These are phyloP conservation scores for Erucastrum elatum DNA, from an alignment of 345 rosid genomes.

Conservation along the genomic window DNA sequence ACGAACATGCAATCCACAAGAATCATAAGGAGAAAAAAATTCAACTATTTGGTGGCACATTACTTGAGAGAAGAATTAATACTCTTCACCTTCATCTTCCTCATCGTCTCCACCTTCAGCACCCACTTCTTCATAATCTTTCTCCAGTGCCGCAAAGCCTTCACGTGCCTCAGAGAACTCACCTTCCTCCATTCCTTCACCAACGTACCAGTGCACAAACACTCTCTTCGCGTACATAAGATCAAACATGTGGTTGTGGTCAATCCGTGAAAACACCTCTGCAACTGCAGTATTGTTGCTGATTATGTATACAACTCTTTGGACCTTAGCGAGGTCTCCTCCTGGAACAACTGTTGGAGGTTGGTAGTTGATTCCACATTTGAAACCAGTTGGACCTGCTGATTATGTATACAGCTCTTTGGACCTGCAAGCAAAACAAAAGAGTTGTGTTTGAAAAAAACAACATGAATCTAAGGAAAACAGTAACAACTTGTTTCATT, in stretches of 20 bases:
- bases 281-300: constrained; percentile 76
- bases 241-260: constrained; percentile 54
- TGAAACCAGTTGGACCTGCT: constrained; percentile 73
- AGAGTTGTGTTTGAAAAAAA: too few species aligned
- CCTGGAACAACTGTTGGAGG: constrained; percentile 70
- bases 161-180: too few species aligned
- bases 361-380: constrained; percentile 67
- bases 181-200: too few species aligned
- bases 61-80: neutral
- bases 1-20: constrained; percentile 28
- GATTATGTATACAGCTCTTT: too few species aligned
- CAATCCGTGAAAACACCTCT: constrained; percentile 63
- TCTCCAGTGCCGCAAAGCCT: neutral
- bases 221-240: constrained; percentile 71
- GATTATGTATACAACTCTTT: constrained; percentile 69
- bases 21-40: neutral
- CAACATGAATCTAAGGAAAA: too few species aligned
- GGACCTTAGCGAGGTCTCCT: constrained; percentile 67
- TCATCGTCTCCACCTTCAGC: constrained; percentile 63
- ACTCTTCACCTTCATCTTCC: constrained; percentile 59
- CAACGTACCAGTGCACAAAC: constrained; percentile 62
- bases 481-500: neutral
- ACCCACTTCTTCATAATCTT: constrained; percentile 66
- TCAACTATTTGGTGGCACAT: neutral
- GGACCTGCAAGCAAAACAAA: constrained; percentile 39